Conservation (phyloP, 2,329 filamentous ascomycete species). For the Juglanconis juglandina region DNA sequence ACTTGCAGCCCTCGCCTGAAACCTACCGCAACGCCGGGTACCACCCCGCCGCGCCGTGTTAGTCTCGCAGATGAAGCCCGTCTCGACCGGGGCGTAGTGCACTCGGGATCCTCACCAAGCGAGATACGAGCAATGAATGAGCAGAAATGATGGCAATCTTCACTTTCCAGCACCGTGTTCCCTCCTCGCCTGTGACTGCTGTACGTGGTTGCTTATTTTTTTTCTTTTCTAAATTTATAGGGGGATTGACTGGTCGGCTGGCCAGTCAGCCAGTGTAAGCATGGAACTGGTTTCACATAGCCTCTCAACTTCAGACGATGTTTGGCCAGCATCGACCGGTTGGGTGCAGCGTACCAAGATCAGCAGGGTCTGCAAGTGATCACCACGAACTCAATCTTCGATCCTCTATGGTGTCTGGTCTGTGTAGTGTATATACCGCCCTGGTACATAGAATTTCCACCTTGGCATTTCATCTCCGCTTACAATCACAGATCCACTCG, state of each 20-base stretch:
- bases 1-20: neutral
- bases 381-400: no score
- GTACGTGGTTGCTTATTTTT: neutral
- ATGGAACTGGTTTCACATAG: conserved; percentile 7
- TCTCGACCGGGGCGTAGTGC: no score
- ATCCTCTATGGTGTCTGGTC: no score
- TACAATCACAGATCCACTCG: no score
- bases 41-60: neutral
- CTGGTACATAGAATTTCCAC: no score
- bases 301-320: conserved; percentile 6
- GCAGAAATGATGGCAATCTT: neutral
- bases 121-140: neutral
- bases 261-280: neutral
- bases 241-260: neutral
- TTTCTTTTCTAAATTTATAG: neutral
- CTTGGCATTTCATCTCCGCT: no score
- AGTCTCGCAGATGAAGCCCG: neutral
- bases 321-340: conserved; percentile 4
- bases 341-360: neutral
- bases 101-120: neutral
- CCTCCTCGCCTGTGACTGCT: neutral
- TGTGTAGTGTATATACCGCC: no score
- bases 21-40: neutral
- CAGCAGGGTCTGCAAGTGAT: neutral
- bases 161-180: neutral